A percentile compares a stretch with the other conserved stretches of the same genome.
These are phyloP conservation scores for Oenanthe sinensis DNA, from an alignment of 129 eudicot genomes.

Conservation along the genomic window DNA sequence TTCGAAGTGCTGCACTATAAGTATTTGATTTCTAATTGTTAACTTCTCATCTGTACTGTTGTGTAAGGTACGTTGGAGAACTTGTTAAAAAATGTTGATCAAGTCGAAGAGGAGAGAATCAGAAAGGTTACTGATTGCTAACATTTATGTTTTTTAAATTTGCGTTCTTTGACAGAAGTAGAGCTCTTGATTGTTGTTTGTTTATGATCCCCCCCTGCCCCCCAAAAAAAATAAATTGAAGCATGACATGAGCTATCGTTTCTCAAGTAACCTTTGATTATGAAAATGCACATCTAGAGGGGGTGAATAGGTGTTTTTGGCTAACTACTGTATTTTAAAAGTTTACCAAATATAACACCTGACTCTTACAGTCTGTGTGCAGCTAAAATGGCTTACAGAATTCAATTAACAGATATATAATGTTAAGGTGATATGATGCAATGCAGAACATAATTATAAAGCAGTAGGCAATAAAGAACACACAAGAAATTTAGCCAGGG, in stretches of 20 bases:
- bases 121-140: conserved; percentile 41
- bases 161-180: neutral
- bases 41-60: conserved; percentile 15
- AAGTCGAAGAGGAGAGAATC: conserved; percentile 65
- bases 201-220: neutral
- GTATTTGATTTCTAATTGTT: conserved; percentile 4
- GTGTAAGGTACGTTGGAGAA: conserved; percentile 68
- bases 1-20: neutral
- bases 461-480: too few species aligned
- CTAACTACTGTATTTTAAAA: too few species aligned
- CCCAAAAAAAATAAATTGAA: neutral
- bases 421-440: too few species aligned
- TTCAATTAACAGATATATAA: too few species aligned
- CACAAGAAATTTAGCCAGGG: too few species aligned
- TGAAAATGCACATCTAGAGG: too few species aligned
- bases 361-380: too few species aligned
- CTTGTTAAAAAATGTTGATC: conserved; percentile 59
- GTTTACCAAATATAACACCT: too few species aligned
- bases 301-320: too few species aligned
- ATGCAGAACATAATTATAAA: too few species aligned
- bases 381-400: too few species aligned
- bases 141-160: neutral
- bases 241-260: neutral
- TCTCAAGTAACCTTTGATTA: neutral
- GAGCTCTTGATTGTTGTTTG: neutral